Conservation (phyloP, 805 yeast species). For the Monosporozyma unispora region DNA sequence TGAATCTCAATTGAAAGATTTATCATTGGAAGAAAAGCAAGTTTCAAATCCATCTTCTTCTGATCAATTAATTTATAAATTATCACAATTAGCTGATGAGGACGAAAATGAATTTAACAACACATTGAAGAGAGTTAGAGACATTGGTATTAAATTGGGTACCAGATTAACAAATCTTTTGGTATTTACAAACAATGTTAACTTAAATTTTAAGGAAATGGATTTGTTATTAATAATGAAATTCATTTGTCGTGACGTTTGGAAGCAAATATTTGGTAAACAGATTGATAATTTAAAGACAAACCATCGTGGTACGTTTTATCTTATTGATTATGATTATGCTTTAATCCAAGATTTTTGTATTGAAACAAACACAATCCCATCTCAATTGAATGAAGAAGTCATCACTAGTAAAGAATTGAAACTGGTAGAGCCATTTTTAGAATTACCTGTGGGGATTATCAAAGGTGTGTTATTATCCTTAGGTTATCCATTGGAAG, state of each 20-base stretch:
- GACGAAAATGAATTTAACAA: slow-evolving; percentile 37
- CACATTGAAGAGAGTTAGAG: slow-evolving; percentile 52
- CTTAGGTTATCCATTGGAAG: slow-evolving; percentile 21
- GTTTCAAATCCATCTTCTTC: slow-evolving; percentile 10
- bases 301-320: slow-evolving; percentile 59
- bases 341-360: slow-evolving; percentile 22
- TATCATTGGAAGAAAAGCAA: not conserved
- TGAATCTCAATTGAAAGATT: not conserved
- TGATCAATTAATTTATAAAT: slow-evolving; percentile 20
- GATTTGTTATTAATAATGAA: slow-evolving; percentile 81
- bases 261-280: slow-evolving; percentile 72
- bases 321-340: slow-evolving; percentile 26
- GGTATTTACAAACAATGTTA: slow-evolving; percentile 37
- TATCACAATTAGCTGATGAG: slow-evolving; percentile 24
- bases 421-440: slow-evolving; percentile 24
- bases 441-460: slow-evolving; percentile 28
- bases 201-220: slow-evolving; percentile 39
- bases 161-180: slow-evolving; percentile 43
- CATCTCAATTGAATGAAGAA: slow-evolving; percentile 6
- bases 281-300: slow-evolving; percentile 90
- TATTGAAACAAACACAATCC: slow-evolving; percentile 6
- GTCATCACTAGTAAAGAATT: slow-evolving; percentile 15
- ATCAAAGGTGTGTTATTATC: slow-evolving; percentile 28
- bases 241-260: slow-evolving; percentile 84
- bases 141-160: slow-evolving; percentile 65